Base-by-base conservation (phyloP, 352 stramenopile genomes). In the Phytopythium delawarense region DNA sequence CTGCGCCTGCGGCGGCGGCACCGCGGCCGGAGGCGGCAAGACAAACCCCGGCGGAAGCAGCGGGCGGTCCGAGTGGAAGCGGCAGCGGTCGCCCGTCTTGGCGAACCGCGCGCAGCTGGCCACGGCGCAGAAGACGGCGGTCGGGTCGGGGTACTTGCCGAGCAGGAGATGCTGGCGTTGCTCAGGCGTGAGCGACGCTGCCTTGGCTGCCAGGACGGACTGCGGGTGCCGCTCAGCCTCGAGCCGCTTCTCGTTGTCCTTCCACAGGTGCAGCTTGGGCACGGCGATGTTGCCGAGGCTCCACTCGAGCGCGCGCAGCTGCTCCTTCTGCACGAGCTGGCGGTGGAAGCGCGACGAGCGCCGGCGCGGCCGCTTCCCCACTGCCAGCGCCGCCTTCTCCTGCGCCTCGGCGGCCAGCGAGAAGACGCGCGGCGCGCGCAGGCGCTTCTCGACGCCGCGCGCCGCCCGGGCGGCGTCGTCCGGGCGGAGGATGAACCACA, bases 11-110 rank as follows among this genome's bases (percentile, higher is more conserved):
- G 37, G 21, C 40, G 35, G 2, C n/a, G 6, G 20, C 52, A 5
- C 5, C 25, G 51, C 18, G 20, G 18, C 11, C 20, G 34, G n/a
- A 13, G 35, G 1, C 23, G 53, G 21, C 13, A 34, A 23, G 7
- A 16, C 12, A 7, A 61, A 52, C 7, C 39, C 21, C 40, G 42
- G 25, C 11, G 39, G 42, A 13, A 28, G 23, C 28, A 50, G 55
- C 28, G 39, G 13, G 25, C 12, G 11, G 39, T 42, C 39, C 23
- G 80, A 78, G 62, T 92, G 83, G 61, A 91, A 92, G 53, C 66
- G 78, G 65, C 84, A 92, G 45, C 56, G 67, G 35, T 81, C 70
- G 40, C 76, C 78, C 5, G 74, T 84, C 63, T 92, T 92, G 34
- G 84, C 84, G 39, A 74, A 92, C 25, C 74, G 74, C 59, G 32